Base-by-base conservation (phyloP, 2,329 filamentous ascomycete genomes). In the Aphanocladium album region DNA sequence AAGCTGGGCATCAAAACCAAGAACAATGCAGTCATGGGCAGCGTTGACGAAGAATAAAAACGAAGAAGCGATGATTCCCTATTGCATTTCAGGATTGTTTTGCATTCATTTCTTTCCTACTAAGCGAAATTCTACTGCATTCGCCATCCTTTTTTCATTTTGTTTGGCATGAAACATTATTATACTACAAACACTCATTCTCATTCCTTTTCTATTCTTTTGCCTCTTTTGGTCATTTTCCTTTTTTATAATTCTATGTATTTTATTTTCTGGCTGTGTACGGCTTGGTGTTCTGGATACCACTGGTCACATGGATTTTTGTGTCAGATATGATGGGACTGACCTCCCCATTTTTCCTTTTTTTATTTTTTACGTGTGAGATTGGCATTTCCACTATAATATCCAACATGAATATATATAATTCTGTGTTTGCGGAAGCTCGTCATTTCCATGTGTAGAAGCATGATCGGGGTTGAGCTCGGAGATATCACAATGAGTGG, bases 1-100 rank as follows among this genome's bases (percentile, higher is more conserved):
- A 90, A 89, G 71, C 80, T 92, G 55, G 87, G 89, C 33, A 88
- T 86, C 72, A 91, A 89, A 76, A 78, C 77, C 69, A 87, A 85
- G 71, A 76, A 73, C 53, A 79, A 73, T 63, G 78, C 73, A 30
- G 69, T 75, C 62, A 84, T 84, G 82, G 77, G 77, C 57, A 81
- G 80, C 64, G 70, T 85, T 63, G 78, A 83, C 59, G 83, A 85
- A 70, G 83, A 85, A 72, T 83, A 77, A 75, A 65, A 69, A 64
- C 69, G 35, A 47, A 19, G 8, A 46, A 47, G 57, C 49, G 30
- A 53, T 47, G 39, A 53, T 47, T 47, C 25, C 19, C 47, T 19
- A 19, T 39, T 43, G 14, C 46, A 58, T 45, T 33, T 57, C 25
- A 37, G 16, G 14, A 33, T 25, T 43, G 23, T 30, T 41, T 50